Evolutionary conservation across 192 early-diverging fungal genomes (phyloP).

Genomic region (Diversispora epigaea): DNA sequence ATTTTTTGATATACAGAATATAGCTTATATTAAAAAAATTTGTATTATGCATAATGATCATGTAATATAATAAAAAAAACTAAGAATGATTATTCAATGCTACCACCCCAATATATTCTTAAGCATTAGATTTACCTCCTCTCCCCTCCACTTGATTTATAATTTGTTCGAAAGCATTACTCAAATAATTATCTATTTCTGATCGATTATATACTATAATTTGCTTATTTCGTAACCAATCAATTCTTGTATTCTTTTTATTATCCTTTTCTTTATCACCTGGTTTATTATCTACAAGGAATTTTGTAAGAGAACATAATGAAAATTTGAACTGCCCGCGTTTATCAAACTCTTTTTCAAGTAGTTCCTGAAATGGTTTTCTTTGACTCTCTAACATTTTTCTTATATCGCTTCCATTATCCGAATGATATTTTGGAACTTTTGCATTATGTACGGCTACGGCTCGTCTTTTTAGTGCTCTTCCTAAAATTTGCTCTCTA

Average conservation of each 20-base stretch:
- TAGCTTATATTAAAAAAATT: neutral
- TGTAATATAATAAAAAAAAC: no score
- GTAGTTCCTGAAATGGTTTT: no score
- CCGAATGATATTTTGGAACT: no score
- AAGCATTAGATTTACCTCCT: neutral
- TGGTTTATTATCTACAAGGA: neutral
- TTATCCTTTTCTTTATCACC: neutral
- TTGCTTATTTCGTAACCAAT: no score
- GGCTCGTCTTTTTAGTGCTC: no score
- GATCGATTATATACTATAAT: neutral
- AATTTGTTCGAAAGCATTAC: neutral
- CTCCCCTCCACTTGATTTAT: neutral
- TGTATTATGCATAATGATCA: neutral
- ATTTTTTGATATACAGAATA: constrained; percentile 7
- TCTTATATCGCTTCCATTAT: no score
- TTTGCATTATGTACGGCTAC: no score
- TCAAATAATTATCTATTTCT: constrained; percentile 1
- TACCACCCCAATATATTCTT: neutral
- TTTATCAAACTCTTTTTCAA: no score
- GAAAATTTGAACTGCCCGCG: neutral
- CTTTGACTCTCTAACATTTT: no score
- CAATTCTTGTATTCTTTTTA: neutral
- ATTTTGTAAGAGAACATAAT: neutral
- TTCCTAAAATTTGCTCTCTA: no score
- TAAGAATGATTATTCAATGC: no score